Percentiles rank a stretch among this genome's conserved stretches.
Evolutionary conservation across 2,329 filamentous ascomycete species (phyloP).

Genomic region (Hymenoscyphus linearis): DNA sequence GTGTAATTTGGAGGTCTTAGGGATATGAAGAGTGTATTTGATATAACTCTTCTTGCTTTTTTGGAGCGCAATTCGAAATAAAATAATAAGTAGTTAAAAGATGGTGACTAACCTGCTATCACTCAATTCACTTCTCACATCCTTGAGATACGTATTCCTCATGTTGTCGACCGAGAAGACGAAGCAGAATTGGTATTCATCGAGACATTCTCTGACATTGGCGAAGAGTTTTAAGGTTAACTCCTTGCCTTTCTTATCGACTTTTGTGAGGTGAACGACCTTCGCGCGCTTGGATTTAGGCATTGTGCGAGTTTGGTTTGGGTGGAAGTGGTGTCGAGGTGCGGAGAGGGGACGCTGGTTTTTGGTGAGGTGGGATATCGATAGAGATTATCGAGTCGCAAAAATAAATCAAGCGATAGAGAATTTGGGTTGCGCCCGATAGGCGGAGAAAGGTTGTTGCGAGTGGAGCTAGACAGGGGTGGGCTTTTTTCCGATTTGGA

Average conservation of each 20-base stretch:
- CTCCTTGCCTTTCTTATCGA: constrained; percentile 89
- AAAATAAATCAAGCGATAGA: constrained; percentile 9
- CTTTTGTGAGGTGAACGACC: constrained; percentile 85
- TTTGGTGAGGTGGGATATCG: constrained; percentile 1
- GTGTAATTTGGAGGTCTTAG: neutral
- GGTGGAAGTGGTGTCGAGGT: neutral
- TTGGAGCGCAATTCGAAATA: neutral
- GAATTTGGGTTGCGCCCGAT: neutral
- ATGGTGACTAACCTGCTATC: constrained; percentile 66
- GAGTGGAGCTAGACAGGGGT: constrained; percentile 14
- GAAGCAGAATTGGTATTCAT: constrained; percentile 85
- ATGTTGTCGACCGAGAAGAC: constrained; percentile 95
- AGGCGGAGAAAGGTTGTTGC: constrained; percentile 12
- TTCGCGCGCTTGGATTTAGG: constrained; percentile 93
- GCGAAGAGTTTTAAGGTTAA: constrained; percentile 79
- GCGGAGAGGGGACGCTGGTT: constrained; percentile 4
- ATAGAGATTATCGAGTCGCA: neutral
- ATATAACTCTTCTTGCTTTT: neutral
- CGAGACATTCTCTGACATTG: constrained; percentile 79
- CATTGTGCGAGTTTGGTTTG: constrained; percentile 48
- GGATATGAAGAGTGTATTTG: neutral
- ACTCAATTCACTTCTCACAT: constrained; percentile 75
- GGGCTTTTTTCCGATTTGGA: neutral
- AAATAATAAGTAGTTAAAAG: neutral
- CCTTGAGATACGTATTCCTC: constrained; percentile 94